Percentiles rank a stretch among this genome's conserved stretches.
Conservation (phyloP, 1,284 basidiomycete genomes). For the Ganoderma resinaceum region DNA sequence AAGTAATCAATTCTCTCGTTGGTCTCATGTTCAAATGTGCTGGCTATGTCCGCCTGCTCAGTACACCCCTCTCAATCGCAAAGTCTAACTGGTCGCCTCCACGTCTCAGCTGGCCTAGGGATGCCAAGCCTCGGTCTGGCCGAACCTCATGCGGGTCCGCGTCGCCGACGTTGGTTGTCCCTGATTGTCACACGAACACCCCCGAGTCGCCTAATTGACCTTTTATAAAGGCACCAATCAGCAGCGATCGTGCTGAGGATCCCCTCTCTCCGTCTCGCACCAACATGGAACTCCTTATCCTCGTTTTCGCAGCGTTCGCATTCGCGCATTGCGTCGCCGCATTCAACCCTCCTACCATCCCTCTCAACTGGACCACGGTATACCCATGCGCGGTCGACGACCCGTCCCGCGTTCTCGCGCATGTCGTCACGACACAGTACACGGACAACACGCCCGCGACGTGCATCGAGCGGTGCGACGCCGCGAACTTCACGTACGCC, state of each 20-base stretch:
- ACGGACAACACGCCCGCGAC: constrained; percentile 32
- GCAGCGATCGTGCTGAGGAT: not conserved
- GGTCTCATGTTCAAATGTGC: not conserved
- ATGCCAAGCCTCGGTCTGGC: not conserved
- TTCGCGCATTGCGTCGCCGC: not conserved
- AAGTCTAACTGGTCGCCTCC: not conserved
- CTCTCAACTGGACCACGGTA: constrained; percentile 26
- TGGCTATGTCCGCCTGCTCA: not conserved
- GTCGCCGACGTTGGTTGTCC: not conserved
- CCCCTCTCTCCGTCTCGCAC: not conserved
- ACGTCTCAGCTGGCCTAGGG: not conserved
- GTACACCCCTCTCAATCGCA: not conserved
- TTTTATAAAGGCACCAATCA: not conserved
- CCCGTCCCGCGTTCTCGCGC: constrained; percentile 27
- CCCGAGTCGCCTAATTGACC: not conserved
- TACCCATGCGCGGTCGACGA: constrained; percentile 29
- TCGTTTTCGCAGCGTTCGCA: not conserved
- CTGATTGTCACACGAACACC: not conserved
- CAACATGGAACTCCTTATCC: not conserved
- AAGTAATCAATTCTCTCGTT: not conserved
- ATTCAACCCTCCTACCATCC: constrained; percentile 19
- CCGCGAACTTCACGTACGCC: constrained; percentile 29
- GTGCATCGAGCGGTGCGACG: constrained; percentile 32
- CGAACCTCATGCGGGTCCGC: not conserved
- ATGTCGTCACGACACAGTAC: constrained; percentile 24